Base-by-base conservation (phyloP, 2,329 filamentous ascomycete species). In the Fusarium transvaalense region DNA sequence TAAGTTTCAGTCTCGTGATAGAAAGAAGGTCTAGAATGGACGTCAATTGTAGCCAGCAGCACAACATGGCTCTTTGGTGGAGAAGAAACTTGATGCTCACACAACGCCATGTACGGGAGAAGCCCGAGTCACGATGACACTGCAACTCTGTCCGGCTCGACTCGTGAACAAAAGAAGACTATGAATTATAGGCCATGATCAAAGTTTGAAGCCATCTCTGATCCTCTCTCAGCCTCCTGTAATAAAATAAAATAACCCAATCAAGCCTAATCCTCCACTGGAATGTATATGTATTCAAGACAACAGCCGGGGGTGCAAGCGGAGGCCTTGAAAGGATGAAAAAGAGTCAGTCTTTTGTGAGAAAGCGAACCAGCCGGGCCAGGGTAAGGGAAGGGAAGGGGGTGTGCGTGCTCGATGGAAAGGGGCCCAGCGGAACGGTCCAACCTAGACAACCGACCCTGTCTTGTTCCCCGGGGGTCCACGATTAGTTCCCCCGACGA, bases 371-470 rank as follows among this genome's bases (percentile, higher is more conserved):
- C 19, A 46, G 52, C 17, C 29, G 42, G 14, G 21, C 37, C 19
- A 46, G 52, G 27, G 52, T 57, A 23, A 66, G 23, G 45, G 66
- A 66, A n/a, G n/a, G n/a, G n/a, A n/a, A n/a, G n/a, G n/a, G n/a
- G n/a, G n/a, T n/a, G n/a, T n/a, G n/a, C 53, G 66, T 63, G 52
- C 21, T 31, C 37, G 21, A 51, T 68, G 47, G 50, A 70, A 66
- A 63, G 48, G 61, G 57, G 63, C 71, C 71, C 71, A 65, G 71
- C 68, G 58, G 60, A 74, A 71, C 61, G 71, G 72, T 74, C 70
- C 72, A 73, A 62, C 66, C 72, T 69, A 61, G 71, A 74, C 64
- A 69, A 56, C 60, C 61, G 62, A 59, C 57, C 71, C 63, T 71
- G 58, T 67, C 25, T 46, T 53, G 58, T 64, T 25, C 48, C 42